Evolutionary conservation across 164 flowering plant genomes (phyloP), one percentile per base, ranked within the genome.

Genomic region (Magnolia changhungtana): DNA sequence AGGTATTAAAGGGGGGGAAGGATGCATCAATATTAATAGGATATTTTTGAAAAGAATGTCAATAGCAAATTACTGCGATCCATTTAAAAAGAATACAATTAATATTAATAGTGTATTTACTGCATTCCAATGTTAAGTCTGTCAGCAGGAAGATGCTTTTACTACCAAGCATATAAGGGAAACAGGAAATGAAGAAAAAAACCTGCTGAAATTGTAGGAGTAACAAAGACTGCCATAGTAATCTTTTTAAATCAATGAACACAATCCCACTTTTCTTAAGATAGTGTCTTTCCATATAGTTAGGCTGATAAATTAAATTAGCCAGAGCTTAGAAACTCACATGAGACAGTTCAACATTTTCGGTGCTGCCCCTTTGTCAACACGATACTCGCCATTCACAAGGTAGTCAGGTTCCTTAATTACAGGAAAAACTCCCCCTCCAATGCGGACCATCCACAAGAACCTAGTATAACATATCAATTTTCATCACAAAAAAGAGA

Each of bases 361-460:
- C 58, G 99, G 98, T 77, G 99, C 88, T 77, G 98, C 99, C 78
- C 97, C 98, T 85, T 91, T 91, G 88, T 96, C 99, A 75, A 96
- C 93, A 74, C 99, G 97, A 76, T 91, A 96, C 79, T 96, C 97
- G 31, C 99, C 99, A 83, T 96, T 96, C n/a, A 90, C 99, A 78
- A 96, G 97, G 80, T 94, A 96, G 82, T 96, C 99, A 67, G 97
- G 97, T 85, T 96, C 99, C 87, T 94, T 96, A 76, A 96, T 96
- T 74, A 92, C 93, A 74, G 99, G 99, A 72, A 92, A 96, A 65
- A 96, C 99, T 69, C 98, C 98, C 50, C 99, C 99, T 76, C 99
- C 99, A 88, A 96, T 96, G 78, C 99, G 91, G 82, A 94, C 99
- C 99, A 96, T 96, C 99, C 99, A 96, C 82, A 96, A 80, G 86